Conservation (phyloP, 805 yeast species). For the Saccharomyces paradoxus region DNA sequence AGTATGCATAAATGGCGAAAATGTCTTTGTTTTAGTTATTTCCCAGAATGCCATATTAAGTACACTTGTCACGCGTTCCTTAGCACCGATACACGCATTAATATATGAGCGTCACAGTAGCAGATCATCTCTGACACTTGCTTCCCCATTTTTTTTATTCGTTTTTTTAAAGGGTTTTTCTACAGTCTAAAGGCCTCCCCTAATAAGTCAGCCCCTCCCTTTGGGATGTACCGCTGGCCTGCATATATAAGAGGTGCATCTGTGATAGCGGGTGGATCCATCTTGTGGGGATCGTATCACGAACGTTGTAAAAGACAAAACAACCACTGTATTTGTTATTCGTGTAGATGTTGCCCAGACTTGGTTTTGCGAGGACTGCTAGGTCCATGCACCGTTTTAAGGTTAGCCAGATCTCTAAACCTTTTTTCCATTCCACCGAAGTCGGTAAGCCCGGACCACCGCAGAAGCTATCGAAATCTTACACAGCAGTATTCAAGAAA, state of each 20-base stretch:
- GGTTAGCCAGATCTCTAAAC: not conserved
- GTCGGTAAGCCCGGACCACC: not conserved
- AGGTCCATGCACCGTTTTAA: not conserved
- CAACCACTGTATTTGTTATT: not conserved
- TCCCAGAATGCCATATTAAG: not conserved
- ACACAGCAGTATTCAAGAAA: not conserved
- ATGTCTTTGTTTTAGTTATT: not conserved
- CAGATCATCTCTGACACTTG: not conserved
- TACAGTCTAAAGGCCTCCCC: not conserved
- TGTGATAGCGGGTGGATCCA: not conserved
- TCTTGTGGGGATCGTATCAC: not conserved
- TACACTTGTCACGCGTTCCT: not conserved
- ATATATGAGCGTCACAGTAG: not conserved
- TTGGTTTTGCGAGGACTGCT: not conserved
- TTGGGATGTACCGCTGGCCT: not conserved
- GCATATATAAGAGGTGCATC: not conserved
- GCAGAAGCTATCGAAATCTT: not conserved
- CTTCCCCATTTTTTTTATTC: not conserved
- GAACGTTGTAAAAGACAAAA: not conserved
- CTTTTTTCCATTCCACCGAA: not conserved
- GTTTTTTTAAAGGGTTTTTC: not conserved
- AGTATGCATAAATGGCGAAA: not conserved
- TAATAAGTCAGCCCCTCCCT: not conserved
- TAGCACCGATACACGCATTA: not conserved
- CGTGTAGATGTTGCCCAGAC: not conserved